Conservation (phyloP, 2,329 filamentous ascomycete species). For the Apiospora sp. region DNA sequence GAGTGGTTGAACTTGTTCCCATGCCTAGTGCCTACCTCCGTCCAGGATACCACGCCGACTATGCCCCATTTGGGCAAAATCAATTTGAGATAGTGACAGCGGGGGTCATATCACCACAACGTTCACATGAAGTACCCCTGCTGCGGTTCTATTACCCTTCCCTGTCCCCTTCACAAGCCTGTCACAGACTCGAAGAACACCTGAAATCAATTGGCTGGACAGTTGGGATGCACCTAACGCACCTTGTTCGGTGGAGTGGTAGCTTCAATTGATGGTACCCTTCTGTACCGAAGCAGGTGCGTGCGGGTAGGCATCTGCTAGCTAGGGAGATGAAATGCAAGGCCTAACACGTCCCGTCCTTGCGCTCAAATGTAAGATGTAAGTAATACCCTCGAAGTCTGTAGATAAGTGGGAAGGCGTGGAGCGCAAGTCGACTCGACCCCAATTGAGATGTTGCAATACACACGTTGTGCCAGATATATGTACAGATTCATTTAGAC, state of each 20-base stretch:
- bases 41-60: slow-evolving; percentile 15
- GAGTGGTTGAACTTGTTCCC: slow-evolving; percentile 13
- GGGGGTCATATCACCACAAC: slow-evolving; percentile 15
- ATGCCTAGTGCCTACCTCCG: slow-evolving; percentile 17
- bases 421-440: background rate
- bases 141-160: background rate
- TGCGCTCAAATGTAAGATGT: background rate
- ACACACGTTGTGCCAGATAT: background rate
- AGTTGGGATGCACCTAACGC: background rate
- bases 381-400: too few relatives aligned
- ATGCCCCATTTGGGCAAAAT: slow-evolving; percentile 17
- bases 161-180: background rate
- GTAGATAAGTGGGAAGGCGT: background rate
- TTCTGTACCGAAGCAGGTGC: background rate
- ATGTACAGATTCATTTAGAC: slow-evolving; percentile 10
- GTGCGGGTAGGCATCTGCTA: slow-evolving; percentile 10
- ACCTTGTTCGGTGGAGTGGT: slow-evolving; percentile 15
- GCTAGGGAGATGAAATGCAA: background rate
- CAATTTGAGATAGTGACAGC: slow-evolving; percentile 13
- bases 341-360: background rate
- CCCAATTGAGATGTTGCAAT: background rate
- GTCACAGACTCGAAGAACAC: background rate
- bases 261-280: slow-evolving; percentile 9
- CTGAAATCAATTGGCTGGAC: background rate
- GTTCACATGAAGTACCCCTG: slow-evolving; percentile 14